phyloP scores from a whole-genome alignment of 345 rosid species.

The Corchorus capsularis region DNA sequence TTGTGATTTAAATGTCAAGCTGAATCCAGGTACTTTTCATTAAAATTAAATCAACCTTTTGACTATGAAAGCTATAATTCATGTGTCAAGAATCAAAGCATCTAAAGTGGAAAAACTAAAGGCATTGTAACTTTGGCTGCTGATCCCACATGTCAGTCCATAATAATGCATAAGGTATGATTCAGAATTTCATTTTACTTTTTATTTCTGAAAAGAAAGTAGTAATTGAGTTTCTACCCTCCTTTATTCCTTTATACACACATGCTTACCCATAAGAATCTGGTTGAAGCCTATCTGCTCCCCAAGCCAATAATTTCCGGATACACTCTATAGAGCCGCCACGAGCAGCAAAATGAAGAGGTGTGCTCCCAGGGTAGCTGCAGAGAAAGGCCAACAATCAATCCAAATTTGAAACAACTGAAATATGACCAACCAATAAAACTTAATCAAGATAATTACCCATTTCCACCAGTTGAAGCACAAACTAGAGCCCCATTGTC shows the following conservation, averaged over 20 bases:
- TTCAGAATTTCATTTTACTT: background rate
- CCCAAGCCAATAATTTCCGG: conserved; percentile 60
- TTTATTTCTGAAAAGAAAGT: background rate
- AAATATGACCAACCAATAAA: background rate
- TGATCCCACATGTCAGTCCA: background rate
- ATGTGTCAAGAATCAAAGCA: background rate
- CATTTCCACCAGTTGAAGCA: conserved; percentile 54
- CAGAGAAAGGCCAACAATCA: conserved; percentile 16
- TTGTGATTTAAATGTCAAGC: background rate
- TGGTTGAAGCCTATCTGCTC: conserved; percentile 69
- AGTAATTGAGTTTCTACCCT: background rate
- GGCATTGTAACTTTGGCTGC: background rate
- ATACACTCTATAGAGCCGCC: conserved; percentile 88
- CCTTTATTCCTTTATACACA: conserved; percentile 31
- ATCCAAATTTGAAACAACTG: background rate
- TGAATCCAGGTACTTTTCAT: background rate
- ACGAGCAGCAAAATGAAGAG: conserved; percentile 98
- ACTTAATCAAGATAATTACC: conserved; percentile 33
- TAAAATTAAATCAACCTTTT: background rate
- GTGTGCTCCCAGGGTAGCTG: conserved; percentile 95
- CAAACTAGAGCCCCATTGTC: conserved; percentile 60
- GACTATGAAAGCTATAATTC: conserved; percentile 9
- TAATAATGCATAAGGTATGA: background rate
- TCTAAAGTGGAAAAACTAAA: background rate
- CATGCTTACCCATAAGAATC: conserved; percentile 85